These are phyloP conservation scores for Nothopassalora personata DNA, from an alignment of 2,329 filamentous ascomycete genomes.

Conservation along the genomic window DNA sequence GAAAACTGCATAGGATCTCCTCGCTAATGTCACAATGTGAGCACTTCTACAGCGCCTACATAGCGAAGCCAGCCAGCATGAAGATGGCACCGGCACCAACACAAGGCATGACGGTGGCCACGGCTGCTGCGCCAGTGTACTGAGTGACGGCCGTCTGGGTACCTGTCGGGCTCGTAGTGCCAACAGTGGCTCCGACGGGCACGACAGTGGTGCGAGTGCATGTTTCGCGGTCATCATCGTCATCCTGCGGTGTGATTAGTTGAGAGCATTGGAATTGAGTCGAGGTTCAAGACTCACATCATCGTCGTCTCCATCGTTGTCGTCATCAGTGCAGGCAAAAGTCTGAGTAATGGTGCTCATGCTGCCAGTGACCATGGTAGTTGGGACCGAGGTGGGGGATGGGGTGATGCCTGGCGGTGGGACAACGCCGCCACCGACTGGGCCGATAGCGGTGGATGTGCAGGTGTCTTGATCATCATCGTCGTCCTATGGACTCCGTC, in stretches of 20 bases:
- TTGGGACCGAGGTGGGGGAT: not conserved
- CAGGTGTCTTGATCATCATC: conserved; percentile 1
- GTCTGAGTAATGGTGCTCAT: conserved; percentile 3
- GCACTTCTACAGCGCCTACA: not conserved
- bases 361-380: not conserved
- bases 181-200: conserved; percentile 1
- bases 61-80: conserved; percentile 4
- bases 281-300: not conserved
- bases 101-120: conserved; percentile 1
- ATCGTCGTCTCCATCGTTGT: not conserved
- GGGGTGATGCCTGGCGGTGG: too few species aligned
- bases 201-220: conserved; percentile 2
- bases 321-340: not conserved
- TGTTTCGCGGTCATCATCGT: conserved; percentile 1
- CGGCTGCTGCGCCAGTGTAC: not conserved
- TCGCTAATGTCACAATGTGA: too few species aligned
- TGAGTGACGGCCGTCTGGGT: not conserved
- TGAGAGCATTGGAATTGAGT: not conserved
- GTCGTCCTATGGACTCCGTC: not conserved
- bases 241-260: not conserved
- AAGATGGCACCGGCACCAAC: conserved; percentile 2
- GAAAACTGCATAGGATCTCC: too few species aligned
- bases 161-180: not conserved
- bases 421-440: too few species aligned
- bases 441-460: not conserved